Base-by-base conservation (phyloP, 768 basidiomycete species). In the Mycena leptocephala region DNA sequence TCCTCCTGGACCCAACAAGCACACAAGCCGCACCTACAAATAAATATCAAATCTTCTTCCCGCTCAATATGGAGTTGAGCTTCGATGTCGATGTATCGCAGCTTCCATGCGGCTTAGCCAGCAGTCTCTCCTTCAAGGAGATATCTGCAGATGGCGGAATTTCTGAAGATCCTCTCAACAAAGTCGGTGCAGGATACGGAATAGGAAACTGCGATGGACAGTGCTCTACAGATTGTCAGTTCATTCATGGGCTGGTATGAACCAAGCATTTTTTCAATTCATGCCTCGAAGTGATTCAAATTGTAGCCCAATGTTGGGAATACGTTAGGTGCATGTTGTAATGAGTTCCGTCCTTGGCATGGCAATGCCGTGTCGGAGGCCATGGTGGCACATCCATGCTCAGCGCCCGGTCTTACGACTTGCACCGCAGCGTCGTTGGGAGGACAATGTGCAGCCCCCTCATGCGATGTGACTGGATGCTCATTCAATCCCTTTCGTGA, bases 401-500 rank as follows among this genome's bases (percentile, higher is more conserved):
- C 20, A 61, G 32, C 59, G 35, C 59, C 62, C 62, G 41, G 62
- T 64, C 62, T 46, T 41, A 43, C 62, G 39, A 46, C 62, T 46
- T 41, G 41, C 41, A 46, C 39, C 26, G 39, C 62, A 64, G 39
- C n/a, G 41, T 46, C 41, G 62, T 43, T 26, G 62, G 39, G 58
- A 37, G 37, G 62, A 43, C 62, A 46, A 30, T 64, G 62, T 41
- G 24, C 62, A 43, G 46, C 11, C 62, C n/a, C 39, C 39, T 28
- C n/a, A 30, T 88, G 87, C 80, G 87, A 88, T 81, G 76, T 79
- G 72, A 86, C 85, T 75, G 87, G 87, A 68, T 88, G 87, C 82
- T 86, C 87, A 78, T 88, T 86, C 86, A 88, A 88, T 83, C 86
- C 87, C 26, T 88, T 79, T 82, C 85, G 87, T 76, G 83, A 86